Base-by-base conservation (phyloP, 257 asterid genomes). In the Nyctanthes arbortristis region DNA sequence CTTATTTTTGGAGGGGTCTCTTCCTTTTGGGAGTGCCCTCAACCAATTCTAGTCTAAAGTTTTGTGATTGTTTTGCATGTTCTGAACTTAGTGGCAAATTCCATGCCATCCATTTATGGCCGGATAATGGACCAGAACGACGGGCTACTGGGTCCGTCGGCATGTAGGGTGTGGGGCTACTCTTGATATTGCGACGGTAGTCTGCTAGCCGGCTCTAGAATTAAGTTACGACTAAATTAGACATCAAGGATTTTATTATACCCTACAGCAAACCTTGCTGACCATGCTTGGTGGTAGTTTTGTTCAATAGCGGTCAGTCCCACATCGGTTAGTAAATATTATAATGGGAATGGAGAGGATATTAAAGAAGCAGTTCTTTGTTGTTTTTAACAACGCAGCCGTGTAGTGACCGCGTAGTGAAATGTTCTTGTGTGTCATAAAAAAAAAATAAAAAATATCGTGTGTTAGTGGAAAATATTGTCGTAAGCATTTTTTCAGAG, bases 381-480 rank as follows among this genome's bases (percentile, higher is more conserved):
- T 2, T 0, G 0, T 22, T 1, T 1, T 7, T 2, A 8, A 9
- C 0, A 4, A 52, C 10, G 59, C 59, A 52, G 59, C 31, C 59
- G 59, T 52, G 59, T 30, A 1, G 16, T 52, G 59, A 52, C 29
- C 59, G 22, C 59, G 22, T 0, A 52, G 59, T 16, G 59, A 52
- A 52, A 28, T 52, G 22, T 52, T 52, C 59, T 52, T 52, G 20
- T 30, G 59, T 55, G 75, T 75, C 69, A 63, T 63, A 75, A 74
- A 68, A 75, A 75, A 52, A 30, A 75, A 68, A 74, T 75, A 75
- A 75, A 52, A 30, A 75, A 68, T 75, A 75, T 67, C 67, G 67
- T 68, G 75, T 75, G 71, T 7, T 55, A 45, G 39, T 11, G 11
- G 79, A 65, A 22, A 52, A 37, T 20, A 74, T 69, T 66, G 39